Evolutionary conservation across 495 filamentous ascomycete species (phyloP).

Genomic region (Penicillium mononematosum): DNA sequence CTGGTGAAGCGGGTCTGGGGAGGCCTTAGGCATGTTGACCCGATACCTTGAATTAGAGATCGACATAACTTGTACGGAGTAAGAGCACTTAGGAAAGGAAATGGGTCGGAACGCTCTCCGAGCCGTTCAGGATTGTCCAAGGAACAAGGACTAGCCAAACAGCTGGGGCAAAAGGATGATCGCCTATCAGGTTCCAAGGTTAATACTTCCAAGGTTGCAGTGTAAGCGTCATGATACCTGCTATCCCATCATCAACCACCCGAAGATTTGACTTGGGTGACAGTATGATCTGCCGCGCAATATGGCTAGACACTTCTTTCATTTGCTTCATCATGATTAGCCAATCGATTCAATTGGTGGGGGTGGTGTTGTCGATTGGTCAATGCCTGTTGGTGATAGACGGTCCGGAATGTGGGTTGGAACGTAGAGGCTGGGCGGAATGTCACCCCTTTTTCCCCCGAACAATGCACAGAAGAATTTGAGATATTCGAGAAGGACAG

Average conservation of each 20-base stretch:
- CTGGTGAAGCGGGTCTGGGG: slow-evolving; percentile 26
- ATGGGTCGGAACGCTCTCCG: slow-evolving; percentile 24
- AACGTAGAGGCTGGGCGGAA: slow-evolving; percentile 38
- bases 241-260: slow-evolving; percentile 20
- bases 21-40: slow-evolving; percentile 19
- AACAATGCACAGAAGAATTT: slow-evolving; percentile 34
- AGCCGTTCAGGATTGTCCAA: slow-evolving; percentile 15
- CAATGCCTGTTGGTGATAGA: slow-evolving; percentile 14
- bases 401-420: slow-evolving; percentile 29
- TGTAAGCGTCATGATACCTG: slow-evolving; percentile 42
- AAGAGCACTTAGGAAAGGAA: slow-evolving; percentile 3
- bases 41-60: slow-evolving; percentile 20
- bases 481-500: slow-evolving; percentile 26
- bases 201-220: slow-evolving; percentile 1
- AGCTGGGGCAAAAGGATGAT: slow-evolving; percentile 5
- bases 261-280: slow-evolving; percentile 18
- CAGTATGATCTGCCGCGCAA: slow-evolving; percentile 22
- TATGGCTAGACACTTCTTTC: slow-evolving; percentile 8
- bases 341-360: slow-evolving; percentile 10
- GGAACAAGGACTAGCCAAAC: slow-evolving; percentile 17
- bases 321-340: slow-evolving; percentile 5
- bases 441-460: slow-evolving; percentile 33
- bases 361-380: slow-evolving; percentile 1
- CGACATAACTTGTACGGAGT: background rate
- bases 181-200: slow-evolving; percentile 8